phyloP scores from a whole-genome alignment of 768 basidiomycete species.

The Clitopilus hobsonii region DNA sequence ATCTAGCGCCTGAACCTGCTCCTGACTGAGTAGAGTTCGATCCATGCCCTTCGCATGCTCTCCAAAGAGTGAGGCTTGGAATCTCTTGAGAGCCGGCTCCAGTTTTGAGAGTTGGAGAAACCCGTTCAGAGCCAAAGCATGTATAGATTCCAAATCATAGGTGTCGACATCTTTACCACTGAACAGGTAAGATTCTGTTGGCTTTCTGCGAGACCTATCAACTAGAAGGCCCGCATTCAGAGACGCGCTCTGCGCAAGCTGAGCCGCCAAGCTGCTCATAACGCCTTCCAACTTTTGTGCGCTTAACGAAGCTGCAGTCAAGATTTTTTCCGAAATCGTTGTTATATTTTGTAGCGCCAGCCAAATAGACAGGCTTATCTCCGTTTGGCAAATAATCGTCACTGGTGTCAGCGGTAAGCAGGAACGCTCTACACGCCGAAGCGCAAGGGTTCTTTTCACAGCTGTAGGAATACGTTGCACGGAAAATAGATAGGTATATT shows the following conservation, averaged over 20 bases:
- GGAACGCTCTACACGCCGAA: too few relatives aligned
- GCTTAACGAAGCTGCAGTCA: neutral
- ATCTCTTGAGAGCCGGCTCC: constrained; percentile 50
- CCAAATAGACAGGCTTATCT: neutral
- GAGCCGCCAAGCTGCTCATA: constrained; percentile 77
- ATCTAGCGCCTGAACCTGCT: constrained; percentile 64
- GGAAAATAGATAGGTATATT: too few relatives aligned
- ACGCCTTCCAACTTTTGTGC: neutral
- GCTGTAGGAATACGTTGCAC: too few relatives aligned
- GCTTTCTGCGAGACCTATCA: constrained; percentile 58
- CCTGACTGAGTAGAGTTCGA: constrained; percentile 66
- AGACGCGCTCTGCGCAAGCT: constrained; percentile 76
- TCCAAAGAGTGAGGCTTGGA: constrained; percentile 74
- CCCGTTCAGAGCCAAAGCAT: constrained; percentile 75
- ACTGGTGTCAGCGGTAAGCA: too few relatives aligned
- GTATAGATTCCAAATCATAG: constrained; percentile 85
- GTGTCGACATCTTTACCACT: constrained; percentile 74
- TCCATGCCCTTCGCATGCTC: constrained; percentile 72
- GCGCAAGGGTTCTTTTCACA: too few relatives aligned
- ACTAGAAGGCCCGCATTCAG: constrained; percentile 72
- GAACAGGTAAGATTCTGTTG: constrained; percentile 83
- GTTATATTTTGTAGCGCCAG: neutral
- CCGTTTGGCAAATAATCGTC: neutral
- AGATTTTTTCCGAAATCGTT: constrained; percentile 1
- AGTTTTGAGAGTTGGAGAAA: constrained; percentile 67